Conservation (phyloP, 352 stramenopile species). For the Phytopythium ostracodes region DNA sequence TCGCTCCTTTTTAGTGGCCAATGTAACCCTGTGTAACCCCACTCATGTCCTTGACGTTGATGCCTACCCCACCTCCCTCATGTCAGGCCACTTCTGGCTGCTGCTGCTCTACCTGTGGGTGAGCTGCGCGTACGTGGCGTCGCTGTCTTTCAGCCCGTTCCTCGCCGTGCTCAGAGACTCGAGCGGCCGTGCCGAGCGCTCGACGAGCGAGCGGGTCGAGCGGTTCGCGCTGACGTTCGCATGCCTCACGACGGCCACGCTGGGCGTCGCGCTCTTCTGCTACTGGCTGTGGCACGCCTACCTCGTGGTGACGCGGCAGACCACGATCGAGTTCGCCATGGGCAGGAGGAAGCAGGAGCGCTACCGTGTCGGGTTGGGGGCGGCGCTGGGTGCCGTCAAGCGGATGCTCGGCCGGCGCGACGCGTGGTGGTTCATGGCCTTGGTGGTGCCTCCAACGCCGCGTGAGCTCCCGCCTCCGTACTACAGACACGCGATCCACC, state of each 20-base stretch:
- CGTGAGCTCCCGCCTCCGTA: slow-evolving; percentile 14
- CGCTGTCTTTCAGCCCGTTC: slow-evolving; percentile 29
- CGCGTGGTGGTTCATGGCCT: slow-evolving; percentile 21
- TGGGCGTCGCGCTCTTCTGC: slow-evolving; percentile 24
- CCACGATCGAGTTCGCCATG: slow-evolving; percentile 34
- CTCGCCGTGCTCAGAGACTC: slow-evolving; percentile 8
- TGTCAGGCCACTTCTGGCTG: slow-evolving; percentile 40
- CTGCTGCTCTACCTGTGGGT: slow-evolving; percentile 47
- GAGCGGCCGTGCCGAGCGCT: background rate
- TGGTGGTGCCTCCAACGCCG: slow-evolving; percentile 17
- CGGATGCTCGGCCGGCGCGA: slow-evolving; percentile 25
- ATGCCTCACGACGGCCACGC: slow-evolving; percentile 31
- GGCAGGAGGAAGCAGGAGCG: background rate
- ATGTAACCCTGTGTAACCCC: background rate
- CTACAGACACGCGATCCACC: background rate
- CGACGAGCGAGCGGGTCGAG: slow-evolving; percentile 15
- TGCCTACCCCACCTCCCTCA: background rate
- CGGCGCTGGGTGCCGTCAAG: background rate
- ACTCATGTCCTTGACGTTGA: too few species aligned
- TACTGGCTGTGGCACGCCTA: slow-evolving; percentile 48
- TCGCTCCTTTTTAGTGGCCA: background rate
- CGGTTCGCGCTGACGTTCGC: slow-evolving; percentile 30
- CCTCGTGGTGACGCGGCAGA: slow-evolving; percentile 37
- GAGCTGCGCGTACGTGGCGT: slow-evolving; percentile 35
- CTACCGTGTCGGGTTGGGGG: background rate